A percentile compares a stretch with the other conserved stretches of the same genome.
These are phyloP conservation scores for Larix kaempferi DNA, from an alignment of 75 land plant genomes.

Conservation along the genomic window DNA sequence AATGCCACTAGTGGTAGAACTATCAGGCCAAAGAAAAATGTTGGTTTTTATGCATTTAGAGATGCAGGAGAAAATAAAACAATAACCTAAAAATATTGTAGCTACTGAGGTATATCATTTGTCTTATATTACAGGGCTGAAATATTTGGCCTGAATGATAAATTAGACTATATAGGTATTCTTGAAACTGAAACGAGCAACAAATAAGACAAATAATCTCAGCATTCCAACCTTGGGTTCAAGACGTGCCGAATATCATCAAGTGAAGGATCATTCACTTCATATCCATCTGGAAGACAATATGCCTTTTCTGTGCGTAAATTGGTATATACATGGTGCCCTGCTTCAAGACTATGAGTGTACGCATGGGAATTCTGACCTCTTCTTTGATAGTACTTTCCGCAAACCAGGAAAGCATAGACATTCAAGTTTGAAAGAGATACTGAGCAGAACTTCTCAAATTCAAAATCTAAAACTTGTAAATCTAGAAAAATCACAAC, in stretches of 20 bases:
- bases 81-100: too few species aligned
- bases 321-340: conserved; percentile 96
- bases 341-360: conserved; percentile 95
- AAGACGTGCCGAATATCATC: conserved; percentile 97
- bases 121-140: too few species aligned
- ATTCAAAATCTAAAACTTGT: conserved; percentile 98
- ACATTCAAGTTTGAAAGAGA: conserved; percentile 96
- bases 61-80: too few species aligned
- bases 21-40: too few species aligned
- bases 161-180: too few species aligned
- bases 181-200: too few species aligned
- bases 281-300: conserved; percentile 99
- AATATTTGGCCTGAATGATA: too few species aligned
- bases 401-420: conserved; percentile 99
- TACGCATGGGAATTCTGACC: conserved; percentile 94
- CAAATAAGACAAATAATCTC: too few species aligned
- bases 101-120: too few species aligned
- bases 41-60: too few species aligned
- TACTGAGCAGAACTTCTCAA: conserved; percentile 98
- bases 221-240: conserved; percentile 68
- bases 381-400: conserved; percentile 98
- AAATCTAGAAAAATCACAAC: neutral
- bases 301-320: conserved; percentile 89
- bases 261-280: conserved; percentile 91
- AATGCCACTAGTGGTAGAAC: too few species aligned